Conservation (phyloP, 2,329 filamentous ascomycete genomes). For the Kalmusia sp. region DNA sequence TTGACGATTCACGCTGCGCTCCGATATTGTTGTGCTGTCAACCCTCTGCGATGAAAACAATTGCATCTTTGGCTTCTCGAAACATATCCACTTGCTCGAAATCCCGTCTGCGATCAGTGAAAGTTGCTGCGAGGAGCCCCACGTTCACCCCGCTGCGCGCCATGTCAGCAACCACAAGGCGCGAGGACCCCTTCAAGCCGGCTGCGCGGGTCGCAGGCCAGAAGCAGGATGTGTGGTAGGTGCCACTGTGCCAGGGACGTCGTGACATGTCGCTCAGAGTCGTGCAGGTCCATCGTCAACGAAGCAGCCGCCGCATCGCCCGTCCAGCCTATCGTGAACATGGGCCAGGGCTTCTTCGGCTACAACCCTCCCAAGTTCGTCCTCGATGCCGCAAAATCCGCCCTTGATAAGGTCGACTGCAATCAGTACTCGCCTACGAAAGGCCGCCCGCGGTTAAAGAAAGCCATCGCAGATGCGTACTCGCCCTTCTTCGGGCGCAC, state of each 20-base stretch:
- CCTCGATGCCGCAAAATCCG: constrained; percentile 86
- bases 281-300: constrained; percentile 69
- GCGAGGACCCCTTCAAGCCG: constrained; percentile 58
- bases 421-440: constrained; percentile 98
- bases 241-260: no score
- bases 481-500: constrained; percentile 83
- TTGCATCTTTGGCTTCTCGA: constrained; percentile 14
- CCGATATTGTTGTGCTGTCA: background rate
- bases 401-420: constrained; percentile 90
- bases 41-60: constrained; percentile 15
- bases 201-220: constrained; percentile 61
- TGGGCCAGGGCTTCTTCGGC: constrained; percentile 81
- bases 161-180: constrained; percentile 44
- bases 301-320: constrained; percentile 70
- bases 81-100: constrained; percentile 2
- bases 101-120: background rate
- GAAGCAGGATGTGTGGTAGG: constrained; percentile 66
- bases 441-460: constrained; percentile 87
- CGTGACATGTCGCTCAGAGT: background rate
- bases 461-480: constrained; percentile 93
- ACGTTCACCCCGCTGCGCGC: constrained; percentile 31
- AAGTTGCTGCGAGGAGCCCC: constrained; percentile 15
- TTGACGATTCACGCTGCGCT: background rate
- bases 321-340: constrained; percentile 71
- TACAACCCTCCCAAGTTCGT: constrained; percentile 96